Conservation (phyloP, 371 early-diverging fungal genomes). For the Blastocladiella emersonii region DNA sequence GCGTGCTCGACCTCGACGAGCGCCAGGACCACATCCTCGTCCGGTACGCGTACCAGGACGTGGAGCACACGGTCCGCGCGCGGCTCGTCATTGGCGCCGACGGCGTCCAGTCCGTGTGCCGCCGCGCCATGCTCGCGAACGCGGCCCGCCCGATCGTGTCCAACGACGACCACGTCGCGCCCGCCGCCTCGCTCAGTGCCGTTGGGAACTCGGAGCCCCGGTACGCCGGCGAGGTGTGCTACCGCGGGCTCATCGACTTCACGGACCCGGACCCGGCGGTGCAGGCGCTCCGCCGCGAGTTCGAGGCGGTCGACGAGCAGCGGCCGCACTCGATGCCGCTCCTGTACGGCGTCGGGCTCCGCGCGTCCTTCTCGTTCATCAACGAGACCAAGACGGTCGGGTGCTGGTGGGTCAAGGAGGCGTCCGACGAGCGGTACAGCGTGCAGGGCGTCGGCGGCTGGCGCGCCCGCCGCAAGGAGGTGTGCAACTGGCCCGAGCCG, state of each 20-base stretch:
- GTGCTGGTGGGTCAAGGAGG: constrained; percentile 1
- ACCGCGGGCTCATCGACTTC: neutral
- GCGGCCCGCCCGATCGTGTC: neutral
- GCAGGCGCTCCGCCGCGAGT: neutral
- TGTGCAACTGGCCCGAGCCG: neutral
- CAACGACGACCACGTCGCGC: neutral
- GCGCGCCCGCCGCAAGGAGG: neutral
- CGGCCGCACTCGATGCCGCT: neutral
- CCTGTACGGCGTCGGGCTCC: neutral
- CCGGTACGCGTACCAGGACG: neutral
- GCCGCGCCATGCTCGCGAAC: too few relatives aligned
- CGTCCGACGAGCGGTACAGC: neutral
- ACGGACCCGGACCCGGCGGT: too few relatives aligned
- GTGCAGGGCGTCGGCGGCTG: neutral
- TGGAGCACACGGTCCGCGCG: neutral
- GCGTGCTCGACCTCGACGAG: neutral
- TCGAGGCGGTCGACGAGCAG: neutral
- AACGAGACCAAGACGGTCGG: neutral
- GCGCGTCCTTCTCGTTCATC: neutral
- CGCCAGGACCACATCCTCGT: neutral
- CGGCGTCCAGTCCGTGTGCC: neutral
- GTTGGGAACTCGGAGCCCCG: too few relatives aligned
- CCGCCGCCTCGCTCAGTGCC: too few relatives aligned
- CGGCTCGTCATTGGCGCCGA: neutral
- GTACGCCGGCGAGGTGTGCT: constrained; percentile 5